phyloP scores from a whole-genome alignment of 1,284 basidiomycete species.

The Sanguinoderma infundibulare region DNA sequence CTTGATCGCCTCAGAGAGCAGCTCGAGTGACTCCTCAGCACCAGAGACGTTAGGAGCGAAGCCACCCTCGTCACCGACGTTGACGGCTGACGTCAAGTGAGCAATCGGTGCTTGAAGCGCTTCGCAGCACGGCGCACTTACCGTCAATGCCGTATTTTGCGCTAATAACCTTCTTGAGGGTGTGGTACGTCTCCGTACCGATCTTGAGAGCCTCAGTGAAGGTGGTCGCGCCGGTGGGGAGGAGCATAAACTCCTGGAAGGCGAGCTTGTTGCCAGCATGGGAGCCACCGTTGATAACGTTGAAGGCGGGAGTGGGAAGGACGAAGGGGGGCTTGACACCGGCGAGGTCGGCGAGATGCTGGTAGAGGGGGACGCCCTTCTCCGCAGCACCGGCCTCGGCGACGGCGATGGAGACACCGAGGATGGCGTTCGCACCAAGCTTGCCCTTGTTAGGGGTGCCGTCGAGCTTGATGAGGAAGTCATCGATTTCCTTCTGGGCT shows the following conservation, averaged over 20 bases:
- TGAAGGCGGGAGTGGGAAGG: constrained; percentile 93
- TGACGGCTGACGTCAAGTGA: constrained; percentile 66
- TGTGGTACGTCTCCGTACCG: constrained; percentile 98
- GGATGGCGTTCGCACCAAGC: constrained; percentile 99
- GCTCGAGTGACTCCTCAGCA: constrained; percentile 97
- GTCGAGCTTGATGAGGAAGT: constrained; percentile 98
- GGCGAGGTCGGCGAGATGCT: constrained; percentile 94
- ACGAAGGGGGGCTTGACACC: constrained; percentile 93
- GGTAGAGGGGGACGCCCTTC: constrained; percentile 95
- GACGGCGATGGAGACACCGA: constrained; percentile 97
- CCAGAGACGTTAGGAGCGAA: constrained; percentile 98
- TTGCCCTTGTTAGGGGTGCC: constrained; percentile 99
- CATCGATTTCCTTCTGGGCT: constrained; percentile 95
- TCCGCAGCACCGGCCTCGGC: constrained; percentile 93
- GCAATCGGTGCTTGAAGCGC: not conserved
- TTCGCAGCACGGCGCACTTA: constrained; percentile 33
- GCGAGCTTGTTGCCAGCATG: constrained; percentile 99
- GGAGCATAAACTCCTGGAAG: constrained; percentile 99
- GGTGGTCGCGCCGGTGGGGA: constrained; percentile 89
- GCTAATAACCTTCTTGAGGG: constrained; percentile 98
- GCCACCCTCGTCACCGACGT: constrained; percentile 99
- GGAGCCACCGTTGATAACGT: constrained; percentile 99
- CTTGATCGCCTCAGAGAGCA: constrained; percentile 95
- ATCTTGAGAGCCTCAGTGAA: constrained; percentile 99
- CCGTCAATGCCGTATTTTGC: constrained; percentile 99